Conservation (phyloP, 1,139 yeast genomes). For the Arxiozyma heterogenica region DNA sequence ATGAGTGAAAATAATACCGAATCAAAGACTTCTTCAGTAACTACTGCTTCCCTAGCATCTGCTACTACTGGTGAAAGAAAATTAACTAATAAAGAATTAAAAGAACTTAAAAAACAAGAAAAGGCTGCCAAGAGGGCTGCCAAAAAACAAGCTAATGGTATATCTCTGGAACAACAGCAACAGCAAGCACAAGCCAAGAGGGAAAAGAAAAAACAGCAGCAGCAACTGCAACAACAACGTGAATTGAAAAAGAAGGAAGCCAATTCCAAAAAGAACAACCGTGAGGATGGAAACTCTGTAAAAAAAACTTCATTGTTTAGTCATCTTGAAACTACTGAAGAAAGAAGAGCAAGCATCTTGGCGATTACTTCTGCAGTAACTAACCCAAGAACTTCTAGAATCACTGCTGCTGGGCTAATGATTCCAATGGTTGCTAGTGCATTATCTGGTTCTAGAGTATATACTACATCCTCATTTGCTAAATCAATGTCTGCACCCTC, state of each 20-base stretch:
- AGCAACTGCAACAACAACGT: slow-evolving; percentile 17
- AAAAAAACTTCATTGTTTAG: slow-evolving; percentile 54
- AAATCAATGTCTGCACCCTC: slow-evolving; percentile 5
- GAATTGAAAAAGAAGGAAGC: slow-evolving; percentile 32
- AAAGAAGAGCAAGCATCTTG: slow-evolving; percentile 52
- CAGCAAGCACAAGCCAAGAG: slow-evolving; percentile 27
- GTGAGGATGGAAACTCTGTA: slow-evolving; percentile 26
- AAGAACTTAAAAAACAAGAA: slow-evolving; percentile 78
- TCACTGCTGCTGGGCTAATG: slow-evolving; percentile 30
- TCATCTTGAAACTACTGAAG: slow-evolving; percentile 78
- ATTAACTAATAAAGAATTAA: slow-evolving; percentile 71
- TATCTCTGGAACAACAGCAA: slow-evolving; percentile 30
- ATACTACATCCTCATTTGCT: slow-evolving; percentile 18
- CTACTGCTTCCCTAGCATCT: background rate
- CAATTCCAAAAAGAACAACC: slow-evolving; percentile 42
- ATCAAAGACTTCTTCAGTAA: background rate
- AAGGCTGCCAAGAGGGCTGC: slow-evolving; percentile 72
- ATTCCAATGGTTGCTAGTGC: slow-evolving; percentile 26
- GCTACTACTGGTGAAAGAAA: slow-evolving; percentile 20
- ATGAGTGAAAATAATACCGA: slow-evolving; percentile 1
- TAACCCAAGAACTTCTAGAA: slow-evolving; percentile 27
- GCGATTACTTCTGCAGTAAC: slow-evolving; percentile 32
- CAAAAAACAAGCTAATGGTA: slow-evolving; percentile 30
- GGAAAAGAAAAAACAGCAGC: slow-evolving; percentile 31
- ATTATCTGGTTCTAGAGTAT: slow-evolving; percentile 17